Evolutionary conservation across 352 stramenopile species (phyloP).

Genomic region (Phytopythium oedochilum): DNA sequence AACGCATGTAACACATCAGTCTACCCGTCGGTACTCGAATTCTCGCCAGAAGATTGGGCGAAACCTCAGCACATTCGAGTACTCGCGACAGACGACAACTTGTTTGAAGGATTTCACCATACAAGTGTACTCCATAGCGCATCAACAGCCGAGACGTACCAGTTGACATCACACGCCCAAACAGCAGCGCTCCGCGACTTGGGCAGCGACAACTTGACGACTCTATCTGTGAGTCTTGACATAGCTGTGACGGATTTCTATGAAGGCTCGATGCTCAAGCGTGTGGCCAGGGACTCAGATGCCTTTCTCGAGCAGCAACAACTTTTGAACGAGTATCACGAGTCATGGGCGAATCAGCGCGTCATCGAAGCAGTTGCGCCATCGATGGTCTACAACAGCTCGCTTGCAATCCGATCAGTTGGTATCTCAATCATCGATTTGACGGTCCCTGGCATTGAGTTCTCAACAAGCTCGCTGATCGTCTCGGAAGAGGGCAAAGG

Average conservation of each 20-base stretch:
- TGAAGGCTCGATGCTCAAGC: slow-evolving; percentile 15
- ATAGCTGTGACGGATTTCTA: slow-evolving; percentile 22
- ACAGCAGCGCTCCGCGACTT: slow-evolving; percentile 9
- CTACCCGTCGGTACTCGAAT: slow-evolving; percentile 29
- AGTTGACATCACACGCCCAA: slow-evolving; percentile 20
- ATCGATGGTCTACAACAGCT: slow-evolving; percentile 22
- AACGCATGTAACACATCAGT: slow-evolving; percentile 60
- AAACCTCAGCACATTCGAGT: slow-evolving; percentile 31
- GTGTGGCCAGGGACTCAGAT: background rate
- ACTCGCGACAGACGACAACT: slow-evolving; percentile 46
- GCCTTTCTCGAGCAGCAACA: slow-evolving; percentile 7
- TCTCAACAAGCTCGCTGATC: slow-evolving; percentile 56
- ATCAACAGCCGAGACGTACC: slow-evolving; percentile 21
- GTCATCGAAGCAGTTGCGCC: slow-evolving; percentile 14
- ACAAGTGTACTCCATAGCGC: slow-evolving; percentile 23
- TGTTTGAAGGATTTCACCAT: slow-evolving; percentile 49
- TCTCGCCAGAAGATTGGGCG: slow-evolving; percentile 43
- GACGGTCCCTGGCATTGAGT: slow-evolving; percentile 55
- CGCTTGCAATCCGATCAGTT: slow-evolving; percentile 14
- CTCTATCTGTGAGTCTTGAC: background rate
- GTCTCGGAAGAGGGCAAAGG: slow-evolving; percentile 62
- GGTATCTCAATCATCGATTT: slow-evolving; percentile 33
- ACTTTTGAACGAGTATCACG: slow-evolving; percentile 6
- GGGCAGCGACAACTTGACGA: background rate
- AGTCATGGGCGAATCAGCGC: slow-evolving; percentile 30